Evolutionary conservation across 2,329 filamentous ascomycete genomes (phyloP).

Genomic region (Verruconis gallopava): DNA sequence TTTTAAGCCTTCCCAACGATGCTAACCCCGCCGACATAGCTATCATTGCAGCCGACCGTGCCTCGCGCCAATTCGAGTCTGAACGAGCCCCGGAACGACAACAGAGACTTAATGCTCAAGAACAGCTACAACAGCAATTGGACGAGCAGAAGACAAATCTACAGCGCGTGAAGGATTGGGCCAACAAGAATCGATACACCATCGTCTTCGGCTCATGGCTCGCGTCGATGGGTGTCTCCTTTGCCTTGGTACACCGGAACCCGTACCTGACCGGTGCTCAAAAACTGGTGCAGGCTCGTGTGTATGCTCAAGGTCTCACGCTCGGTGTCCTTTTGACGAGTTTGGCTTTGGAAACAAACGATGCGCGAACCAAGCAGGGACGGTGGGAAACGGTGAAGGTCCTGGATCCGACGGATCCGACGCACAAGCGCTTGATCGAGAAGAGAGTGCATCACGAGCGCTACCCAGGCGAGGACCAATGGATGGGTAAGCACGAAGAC

Average conservation of each 20-base stretch:
- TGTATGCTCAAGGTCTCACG: conserved; percentile 85
- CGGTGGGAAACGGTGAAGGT: conserved; percentile 78
- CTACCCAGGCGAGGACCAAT: conserved; percentile 81
- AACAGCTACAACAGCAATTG: conserved; percentile 42
- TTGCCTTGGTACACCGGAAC: conserved; percentile 65
- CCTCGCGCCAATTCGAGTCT: conserved; percentile 58
- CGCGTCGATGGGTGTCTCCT: conserved; percentile 61
- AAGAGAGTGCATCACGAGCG: conserved; percentile 79
- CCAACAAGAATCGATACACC: conserved; percentile 67
- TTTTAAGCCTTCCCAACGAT: conserved; percentile 12
- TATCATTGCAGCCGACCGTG: conserved; percentile 73
- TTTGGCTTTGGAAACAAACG: conserved; percentile 68
- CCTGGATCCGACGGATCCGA: conserved; percentile 66
- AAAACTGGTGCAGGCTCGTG: conserved; percentile 87
- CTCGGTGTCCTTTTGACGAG: conserved; percentile 71
- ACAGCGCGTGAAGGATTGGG: conserved; percentile 58
- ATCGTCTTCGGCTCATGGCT: conserved; percentile 77
- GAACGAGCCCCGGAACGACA: conserved; percentile 49
- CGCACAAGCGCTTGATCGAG: conserved; percentile 72
- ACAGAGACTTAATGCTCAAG: conserved; percentile 51
- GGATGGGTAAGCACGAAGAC: conserved; percentile 68
- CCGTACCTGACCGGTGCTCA: conserved; percentile 61
- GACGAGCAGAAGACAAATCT: conserved; percentile 42
- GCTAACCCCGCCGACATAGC: conserved; percentile 17
- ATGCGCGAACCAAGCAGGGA: conserved; percentile 62